These are phyloP conservation scores for Cladosporium cucumerinum DNA, from an alignment of 2,329 filamentous ascomycete species.

Conservation along the genomic window DNA sequence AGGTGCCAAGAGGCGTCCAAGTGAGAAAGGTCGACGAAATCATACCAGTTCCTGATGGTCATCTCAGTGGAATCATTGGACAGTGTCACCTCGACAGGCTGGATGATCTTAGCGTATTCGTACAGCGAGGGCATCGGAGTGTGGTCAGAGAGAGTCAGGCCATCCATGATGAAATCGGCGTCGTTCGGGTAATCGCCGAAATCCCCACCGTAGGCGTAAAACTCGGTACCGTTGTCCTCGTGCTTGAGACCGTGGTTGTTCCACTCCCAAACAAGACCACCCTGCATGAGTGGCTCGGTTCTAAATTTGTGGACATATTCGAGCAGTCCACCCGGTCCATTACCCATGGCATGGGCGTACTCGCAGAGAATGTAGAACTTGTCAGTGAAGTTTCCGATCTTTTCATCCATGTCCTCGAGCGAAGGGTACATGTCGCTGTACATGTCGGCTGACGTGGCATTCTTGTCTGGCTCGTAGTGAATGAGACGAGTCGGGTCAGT, in stretches of 20 bases:
- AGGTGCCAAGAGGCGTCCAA: constrained; percentile 16
- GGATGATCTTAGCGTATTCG: constrained; percentile 43
- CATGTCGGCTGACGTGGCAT: constrained; percentile 61
- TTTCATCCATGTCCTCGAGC: constrained; percentile 44
- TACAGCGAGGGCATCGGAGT: constrained; percentile 38
- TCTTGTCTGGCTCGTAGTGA: constrained; percentile 63
- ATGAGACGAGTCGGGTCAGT: constrained; percentile 57
- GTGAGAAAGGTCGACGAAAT: constrained; percentile 25
- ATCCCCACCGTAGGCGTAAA: constrained; percentile 41
- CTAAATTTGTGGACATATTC: constrained; percentile 60
- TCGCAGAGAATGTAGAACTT: constrained; percentile 57
- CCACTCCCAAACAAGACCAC: constrained; percentile 51
- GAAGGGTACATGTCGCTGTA: constrained; percentile 64
- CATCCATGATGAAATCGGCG: constrained; percentile 42
- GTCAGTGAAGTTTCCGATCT: constrained; percentile 21
- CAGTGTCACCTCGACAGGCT: constrained; percentile 34
- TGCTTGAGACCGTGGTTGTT: constrained; percentile 41
- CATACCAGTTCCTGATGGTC: constrained; percentile 39
- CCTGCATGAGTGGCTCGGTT: constrained; percentile 58
- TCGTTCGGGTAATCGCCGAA: constrained; percentile 40
- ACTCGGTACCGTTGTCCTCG: constrained; percentile 34
- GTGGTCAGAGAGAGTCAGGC: constrained; percentile 40
- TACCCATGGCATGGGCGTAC: constrained; percentile 64
- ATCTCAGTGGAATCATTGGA: constrained; percentile 23
- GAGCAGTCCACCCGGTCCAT: constrained; percentile 58